A percentile compares a stretch with the other conserved stretches of the same genome.
Evolutionary conservation across 163 green algal genomes (phyloP).

Genomic region (Prototheca wickerhamii): DNA sequence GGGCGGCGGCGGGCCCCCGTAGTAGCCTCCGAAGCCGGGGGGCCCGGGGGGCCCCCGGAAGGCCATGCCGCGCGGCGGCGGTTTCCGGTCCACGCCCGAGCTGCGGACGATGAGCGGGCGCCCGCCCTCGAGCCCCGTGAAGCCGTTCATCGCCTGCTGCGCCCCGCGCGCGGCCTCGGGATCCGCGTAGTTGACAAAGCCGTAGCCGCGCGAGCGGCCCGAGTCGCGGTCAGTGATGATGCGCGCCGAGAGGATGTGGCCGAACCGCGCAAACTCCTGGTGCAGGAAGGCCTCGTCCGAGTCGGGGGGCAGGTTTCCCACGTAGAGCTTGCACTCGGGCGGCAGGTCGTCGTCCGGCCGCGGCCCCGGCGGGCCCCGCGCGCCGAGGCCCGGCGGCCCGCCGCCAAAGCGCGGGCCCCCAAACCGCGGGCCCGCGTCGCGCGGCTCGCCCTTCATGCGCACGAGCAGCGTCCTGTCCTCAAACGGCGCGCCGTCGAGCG

Average conservation of each 20-base stretch:
- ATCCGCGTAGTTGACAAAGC: constrained; percentile 87
- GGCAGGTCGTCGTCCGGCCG: constrained; percentile 66
- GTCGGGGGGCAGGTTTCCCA: constrained; percentile 77
- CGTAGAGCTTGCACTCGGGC: constrained; percentile 80
- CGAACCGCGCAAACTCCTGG: constrained; percentile 86
- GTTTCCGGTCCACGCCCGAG: background rate
- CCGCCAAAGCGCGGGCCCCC: constrained; percentile 1
- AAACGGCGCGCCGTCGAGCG: constrained; percentile 84
- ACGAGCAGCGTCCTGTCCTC: constrained; percentile 55
- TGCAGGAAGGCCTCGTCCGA: constrained; percentile 76
- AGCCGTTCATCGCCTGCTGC: constrained; percentile 22
- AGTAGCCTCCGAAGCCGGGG: background rate
- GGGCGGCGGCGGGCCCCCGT: constrained; percentile 2
- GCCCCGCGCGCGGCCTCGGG: constrained; percentile 32
- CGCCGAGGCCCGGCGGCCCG: background rate
- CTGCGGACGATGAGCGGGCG: constrained; percentile 16
- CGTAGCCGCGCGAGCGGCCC: constrained; percentile 84
- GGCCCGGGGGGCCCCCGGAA: background rate
- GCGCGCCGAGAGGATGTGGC: constrained; percentile 76
- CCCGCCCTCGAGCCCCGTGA: constrained; percentile 8
- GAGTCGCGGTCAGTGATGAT: constrained; percentile 98
- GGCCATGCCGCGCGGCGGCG: background rate
- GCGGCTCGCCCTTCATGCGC: constrained; percentile 37
- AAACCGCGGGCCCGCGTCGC: background rate
- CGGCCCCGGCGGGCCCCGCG: background rate